Conservation (phyloP, 306 rosid genomes). For the Phaseolus lunatus region DNA sequence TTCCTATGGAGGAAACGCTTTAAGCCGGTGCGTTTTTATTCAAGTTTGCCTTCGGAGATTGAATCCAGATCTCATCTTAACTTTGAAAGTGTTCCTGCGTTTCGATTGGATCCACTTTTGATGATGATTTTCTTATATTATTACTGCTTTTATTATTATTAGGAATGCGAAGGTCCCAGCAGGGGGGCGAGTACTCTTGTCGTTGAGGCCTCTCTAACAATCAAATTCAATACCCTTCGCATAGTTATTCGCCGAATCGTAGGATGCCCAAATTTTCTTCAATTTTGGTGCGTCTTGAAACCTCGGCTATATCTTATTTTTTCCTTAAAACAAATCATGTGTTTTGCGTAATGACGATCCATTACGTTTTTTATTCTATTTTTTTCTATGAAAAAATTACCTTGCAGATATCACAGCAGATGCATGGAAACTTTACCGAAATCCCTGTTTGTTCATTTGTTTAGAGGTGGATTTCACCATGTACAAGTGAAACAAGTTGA, state of each 20-base stretch:
- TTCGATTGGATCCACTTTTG: conserved; percentile 44
- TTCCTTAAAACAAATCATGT: no score
- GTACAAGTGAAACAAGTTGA: no score
- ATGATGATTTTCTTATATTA: conserved; percentile 54
- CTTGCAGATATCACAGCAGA: no score
- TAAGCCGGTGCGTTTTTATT: conserved; percentile 66
- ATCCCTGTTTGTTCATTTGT: no score
- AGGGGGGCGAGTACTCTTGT: conserved; percentile 64
- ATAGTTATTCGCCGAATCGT: conserved; percentile 72
- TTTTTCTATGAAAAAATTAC: no score
- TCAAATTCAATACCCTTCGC: conserved; percentile 56
- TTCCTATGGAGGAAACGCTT: conserved; percentile 91
- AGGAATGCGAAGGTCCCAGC: conserved; percentile 84
- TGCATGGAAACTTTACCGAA: no score
- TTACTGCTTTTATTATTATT: not conserved
- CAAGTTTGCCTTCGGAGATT: conserved; percentile 98
- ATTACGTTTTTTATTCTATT: no score
- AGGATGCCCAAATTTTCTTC: conserved; percentile 58
- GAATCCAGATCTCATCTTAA: conserved; percentile 46
- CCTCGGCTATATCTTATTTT: conserved; percentile 45
- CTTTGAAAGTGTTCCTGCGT: conserved; percentile 31
- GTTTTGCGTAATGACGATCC: no score
- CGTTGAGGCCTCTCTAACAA: conserved; percentile 84
- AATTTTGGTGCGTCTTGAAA: conserved; percentile 53
- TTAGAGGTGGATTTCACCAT: no score